Conservation (phyloP, 1,139 yeast genomes). For the Magnusiomyces sp. region DNA sequence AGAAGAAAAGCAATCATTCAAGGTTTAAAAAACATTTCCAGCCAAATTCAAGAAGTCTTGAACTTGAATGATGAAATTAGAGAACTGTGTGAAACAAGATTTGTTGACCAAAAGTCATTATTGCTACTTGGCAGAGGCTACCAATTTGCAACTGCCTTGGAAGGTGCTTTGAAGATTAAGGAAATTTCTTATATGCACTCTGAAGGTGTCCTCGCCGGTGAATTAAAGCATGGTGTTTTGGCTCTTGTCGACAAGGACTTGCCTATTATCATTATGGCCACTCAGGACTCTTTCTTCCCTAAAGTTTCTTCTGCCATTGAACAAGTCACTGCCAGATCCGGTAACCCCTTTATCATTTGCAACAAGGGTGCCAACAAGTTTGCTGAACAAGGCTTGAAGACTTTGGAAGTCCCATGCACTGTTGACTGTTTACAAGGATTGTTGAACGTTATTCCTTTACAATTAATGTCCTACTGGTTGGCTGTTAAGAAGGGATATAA, state of each 20-base stretch:
- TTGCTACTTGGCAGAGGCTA: conserved; percentile 94
- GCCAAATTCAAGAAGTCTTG: conserved; percentile 73
- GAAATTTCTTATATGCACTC: conserved; percentile 99
- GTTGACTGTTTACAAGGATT: conserved; percentile 97
- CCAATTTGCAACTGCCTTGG: conserved; percentile 94
- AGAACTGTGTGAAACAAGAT: conserved; percentile 58
- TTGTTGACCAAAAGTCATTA: conserved; percentile 77
- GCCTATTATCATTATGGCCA: conserved; percentile 93
- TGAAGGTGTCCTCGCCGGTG: conserved; percentile 99
- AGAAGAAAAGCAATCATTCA: conserved; percentile 83
- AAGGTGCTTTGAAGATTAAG: conserved; percentile 96
- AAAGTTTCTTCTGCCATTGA: conserved; percentile 93
- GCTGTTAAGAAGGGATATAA: conserved; percentile 93
- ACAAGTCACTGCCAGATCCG: conserved; percentile 95
- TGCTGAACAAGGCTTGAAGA: conserved; percentile 33
- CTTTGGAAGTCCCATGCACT: conserved; percentile 84
- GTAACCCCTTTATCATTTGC: conserved; percentile 90
- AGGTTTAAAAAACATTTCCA: conserved; percentile 78
- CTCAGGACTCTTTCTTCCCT: conserved; percentile 95
- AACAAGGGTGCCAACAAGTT: conserved; percentile 68
- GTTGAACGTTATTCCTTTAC: conserved; percentile 88
- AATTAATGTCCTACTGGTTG: conserved; percentile 94
- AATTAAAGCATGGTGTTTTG: conserved; percentile 94
- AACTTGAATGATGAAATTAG: conserved; percentile 56
- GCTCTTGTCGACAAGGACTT: conserved; percentile 91